Conservation (phyloP, 148 eudicot species). For the Fagopyrum homotropicum region DNA sequence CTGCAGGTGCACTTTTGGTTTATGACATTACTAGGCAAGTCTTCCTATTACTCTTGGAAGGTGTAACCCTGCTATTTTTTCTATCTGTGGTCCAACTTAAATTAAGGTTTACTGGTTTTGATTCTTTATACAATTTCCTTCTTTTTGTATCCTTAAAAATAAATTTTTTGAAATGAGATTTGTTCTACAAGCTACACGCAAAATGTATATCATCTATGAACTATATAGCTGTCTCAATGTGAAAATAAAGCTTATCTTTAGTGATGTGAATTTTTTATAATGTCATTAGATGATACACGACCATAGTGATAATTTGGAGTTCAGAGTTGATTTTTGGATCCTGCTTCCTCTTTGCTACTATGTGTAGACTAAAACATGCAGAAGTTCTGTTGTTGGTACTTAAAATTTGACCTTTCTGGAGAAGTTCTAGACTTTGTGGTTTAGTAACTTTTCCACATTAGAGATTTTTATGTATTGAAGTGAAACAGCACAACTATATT, state of each 20-base stretch:
- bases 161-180: background rate
- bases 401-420: background rate
- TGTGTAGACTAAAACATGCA: background rate
- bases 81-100: background rate
- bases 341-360: background rate
- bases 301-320: background rate
- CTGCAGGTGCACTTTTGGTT: constrained; percentile 58
- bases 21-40: constrained; percentile 56
- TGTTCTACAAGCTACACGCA: background rate
- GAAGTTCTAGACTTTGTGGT: background rate
- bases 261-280: background rate
- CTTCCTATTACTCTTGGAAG: background rate
- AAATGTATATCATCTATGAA: background rate
- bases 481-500: background rate
- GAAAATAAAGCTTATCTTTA: background rate
- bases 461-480: background rate
- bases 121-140: background rate
- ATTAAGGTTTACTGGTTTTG: background rate
- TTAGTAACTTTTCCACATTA: background rate
- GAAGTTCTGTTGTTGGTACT: background rate
- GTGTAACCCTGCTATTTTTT: background rate
- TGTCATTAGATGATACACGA: background rate
- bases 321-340: background rate
- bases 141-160: background rate
- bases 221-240: background rate